Conservation (phyloP, 768 basidiomycete genomes). For the Rhizopogon vulgaris region DNA sequence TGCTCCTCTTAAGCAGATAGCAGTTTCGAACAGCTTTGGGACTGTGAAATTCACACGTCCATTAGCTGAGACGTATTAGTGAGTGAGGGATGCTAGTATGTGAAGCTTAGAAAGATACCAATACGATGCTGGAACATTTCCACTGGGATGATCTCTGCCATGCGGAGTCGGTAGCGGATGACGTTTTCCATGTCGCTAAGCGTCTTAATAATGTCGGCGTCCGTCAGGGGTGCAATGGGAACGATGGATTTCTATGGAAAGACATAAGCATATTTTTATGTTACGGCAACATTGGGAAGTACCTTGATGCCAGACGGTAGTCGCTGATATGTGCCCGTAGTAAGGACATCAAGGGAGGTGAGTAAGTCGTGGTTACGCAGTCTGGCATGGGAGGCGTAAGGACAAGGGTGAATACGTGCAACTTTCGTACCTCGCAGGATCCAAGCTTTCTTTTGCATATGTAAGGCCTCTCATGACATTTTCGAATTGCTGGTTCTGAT, state of each 20-base stretch:
- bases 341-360: slow-evolving; percentile 85
- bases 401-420: not conserved
- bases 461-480: slow-evolving; percentile 56
- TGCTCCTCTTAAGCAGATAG: slow-evolving; percentile 68
- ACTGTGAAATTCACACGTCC: slow-evolving; percentile 78
- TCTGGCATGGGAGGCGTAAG: slow-evolving; percentile 30
- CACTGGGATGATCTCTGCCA: slow-evolving; percentile 73
- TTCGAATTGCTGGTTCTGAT: slow-evolving; percentile 81
- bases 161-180: slow-evolving; percentile 73
- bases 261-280: slow-evolving; percentile 15
- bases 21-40: slow-evolving; percentile 65
- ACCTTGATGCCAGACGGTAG: slow-evolving; percentile 83
- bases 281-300: slow-evolving; percentile 11
- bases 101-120: slow-evolving; percentile 33
- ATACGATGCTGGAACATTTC: slow-evolving; percentile 74
- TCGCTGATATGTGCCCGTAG: slow-evolving; percentile 78
- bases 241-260: slow-evolving; percentile 58
- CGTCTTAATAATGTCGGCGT: slow-evolving; percentile 58
- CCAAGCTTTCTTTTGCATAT: slow-evolving; percentile 62
- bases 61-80: slow-evolving; percentile 40
- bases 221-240: slow-evolving; percentile 59
- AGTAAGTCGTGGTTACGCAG: slow-evolving; percentile 91
- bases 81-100: slow-evolving; percentile 10
- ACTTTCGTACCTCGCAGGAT: slow-evolving; percentile 62
- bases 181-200: slow-evolving; percentile 69